A percentile compares a stretch with the other conserved stretches of the same genome.
phyloP scores from a whole-genome alignment of 2,329 filamentous ascomycete genomes.

The Colletotrichum abscissum region DNA sequence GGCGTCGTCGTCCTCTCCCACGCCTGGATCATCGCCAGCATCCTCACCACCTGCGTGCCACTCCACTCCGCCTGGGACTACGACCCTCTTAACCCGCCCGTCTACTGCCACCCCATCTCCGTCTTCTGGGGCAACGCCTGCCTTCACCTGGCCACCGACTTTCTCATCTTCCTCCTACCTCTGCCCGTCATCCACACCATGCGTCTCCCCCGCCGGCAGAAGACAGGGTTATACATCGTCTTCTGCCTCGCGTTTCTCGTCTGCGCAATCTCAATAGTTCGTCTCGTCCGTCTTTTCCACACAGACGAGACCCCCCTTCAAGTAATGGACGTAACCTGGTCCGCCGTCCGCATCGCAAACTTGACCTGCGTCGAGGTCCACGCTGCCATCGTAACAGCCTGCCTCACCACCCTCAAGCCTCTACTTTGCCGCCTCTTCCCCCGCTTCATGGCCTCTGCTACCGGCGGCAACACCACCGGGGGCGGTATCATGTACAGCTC shows the following conservation, averaged over 20 bases:
- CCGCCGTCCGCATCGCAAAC: conserved; percentile 43
- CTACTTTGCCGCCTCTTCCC: conserved; percentile 49
- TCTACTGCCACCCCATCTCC: conserved; percentile 34
- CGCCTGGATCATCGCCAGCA: conserved; percentile 38
- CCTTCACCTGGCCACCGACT: conserved; percentile 40
- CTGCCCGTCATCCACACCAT: conserved; percentile 56
- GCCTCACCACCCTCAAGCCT: conserved; percentile 51
- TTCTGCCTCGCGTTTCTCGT: conserved; percentile 56
- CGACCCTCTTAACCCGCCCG: background rate
- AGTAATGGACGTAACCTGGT: conserved; percentile 43
- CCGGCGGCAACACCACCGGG: background rate
- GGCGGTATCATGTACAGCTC: background rate
- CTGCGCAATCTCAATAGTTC: conserved; percentile 47
- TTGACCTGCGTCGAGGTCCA: conserved; percentile 51
- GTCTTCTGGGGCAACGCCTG: conserved; percentile 41
- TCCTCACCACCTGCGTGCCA: conserved; percentile 39
- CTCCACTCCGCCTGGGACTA: conserved; percentile 35
- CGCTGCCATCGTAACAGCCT: conserved; percentile 49
- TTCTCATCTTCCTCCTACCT: conserved; percentile 48
- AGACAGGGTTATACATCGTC: conserved; percentile 49
- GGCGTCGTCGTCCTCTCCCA: conserved; percentile 36
- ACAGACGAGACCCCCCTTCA: conserved; percentile 20
- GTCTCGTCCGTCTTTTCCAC: conserved; percentile 43
- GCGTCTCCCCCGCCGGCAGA: conserved; percentile 54
- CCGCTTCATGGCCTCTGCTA: background rate